Base-by-base conservation (phyloP, 2,329 filamentous ascomycete genomes). In the Didymella exigua region DNA sequence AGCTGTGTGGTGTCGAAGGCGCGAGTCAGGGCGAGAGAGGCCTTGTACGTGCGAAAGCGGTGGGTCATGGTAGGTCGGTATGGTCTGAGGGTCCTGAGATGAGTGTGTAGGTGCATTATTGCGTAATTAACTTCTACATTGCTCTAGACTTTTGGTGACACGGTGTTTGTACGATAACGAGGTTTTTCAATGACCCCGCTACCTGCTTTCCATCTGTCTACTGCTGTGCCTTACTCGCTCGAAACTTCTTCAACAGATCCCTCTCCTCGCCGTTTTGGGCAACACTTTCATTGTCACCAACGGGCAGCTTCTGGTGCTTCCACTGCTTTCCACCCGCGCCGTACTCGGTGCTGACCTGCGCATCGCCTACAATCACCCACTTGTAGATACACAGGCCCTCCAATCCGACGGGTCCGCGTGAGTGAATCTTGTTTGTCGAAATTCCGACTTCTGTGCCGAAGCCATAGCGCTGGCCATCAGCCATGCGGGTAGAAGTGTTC, bases 391-490 rank as follows among this genome's bases (percentile, higher is more conserved):
- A 96, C 74, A 99, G 77, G 0, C 95, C 95, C 71, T 98, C 95
- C 47, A 99, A 79, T 1, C 95, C 95, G 5, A 99, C 95, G 0
- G 95, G 95, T 0, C 95, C 95, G 45, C 95, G 82, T 1, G 91
- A 90, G 74, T 99, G 95, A 61, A 99, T 96, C 81, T 98, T 99
- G 81, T 97, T 99, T 44, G 95, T 99, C 78, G 90, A 96, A 77
- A 99, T 98, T 49, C 95, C 95, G 21, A 99, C 95, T 78, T 99
- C 95, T 0, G 95, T 98, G 42, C 95, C 95, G 76, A 99, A 99
- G 7, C 95, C 95, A 74, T 96, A 98, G 36, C 95, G 84, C 89
- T 96, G 97, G 7, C 95, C 95, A 74, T 99, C 95, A 5, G 93
- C 92, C 78, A 99, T 93, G 45, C 95, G 86, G 8, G 91, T 96